Base-by-base conservation (phyloP, 1,139 yeast species). In the Hansenula sp. region DNA sequence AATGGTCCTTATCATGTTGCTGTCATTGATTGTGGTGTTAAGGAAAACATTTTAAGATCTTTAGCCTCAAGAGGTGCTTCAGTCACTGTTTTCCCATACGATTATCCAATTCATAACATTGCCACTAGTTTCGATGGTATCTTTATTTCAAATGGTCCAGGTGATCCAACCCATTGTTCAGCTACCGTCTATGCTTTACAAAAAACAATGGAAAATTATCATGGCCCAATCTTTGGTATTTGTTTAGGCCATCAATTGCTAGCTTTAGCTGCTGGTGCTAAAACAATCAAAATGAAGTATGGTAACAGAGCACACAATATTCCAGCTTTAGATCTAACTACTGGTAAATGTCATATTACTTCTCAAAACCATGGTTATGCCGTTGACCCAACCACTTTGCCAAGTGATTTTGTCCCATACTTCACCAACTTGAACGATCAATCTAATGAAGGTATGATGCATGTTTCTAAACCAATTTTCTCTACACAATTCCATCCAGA, bases 281-380 rank as follows among this genome's bases (percentile, higher is more conserved):
- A 84, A 65, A 91, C 98, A 37, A 67, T 86, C 61, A 93, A 93
- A 71, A 76, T 93, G 76, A 91, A 89, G 68, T 93, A 91, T 66
- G 99, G 99, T 68, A 93, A 93, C 77, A 84, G 99, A 71, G 99
- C 97, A 24, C 99, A 93, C 70, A 93, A 93, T 68, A 93, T 93
- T 54, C 99, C 99, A 45, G 96, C 97, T 4, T 75, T 91, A 61
- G 97, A 93, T 64, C 68, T 90, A 57, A 74, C 82, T 46, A 84
- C 96, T 19, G 98, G 98, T 47, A 82, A 83, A 65, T 91, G 98
- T 67, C 96, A 93, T 66, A 93, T 93, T 64, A 93, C 99, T 10
- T 91, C 98, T 30, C 99, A 93, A 72, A 93, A 93, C 71, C 99
- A 93, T 65, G 99, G 99, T 51, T 93, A 91, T 62, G 99, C 98